A percentile compares a stretch with the other conserved stretches of the same genome.
phyloP scores from a whole-genome alignment of 352 stramenopile species.

The Peronospora farinosa region DNA sequence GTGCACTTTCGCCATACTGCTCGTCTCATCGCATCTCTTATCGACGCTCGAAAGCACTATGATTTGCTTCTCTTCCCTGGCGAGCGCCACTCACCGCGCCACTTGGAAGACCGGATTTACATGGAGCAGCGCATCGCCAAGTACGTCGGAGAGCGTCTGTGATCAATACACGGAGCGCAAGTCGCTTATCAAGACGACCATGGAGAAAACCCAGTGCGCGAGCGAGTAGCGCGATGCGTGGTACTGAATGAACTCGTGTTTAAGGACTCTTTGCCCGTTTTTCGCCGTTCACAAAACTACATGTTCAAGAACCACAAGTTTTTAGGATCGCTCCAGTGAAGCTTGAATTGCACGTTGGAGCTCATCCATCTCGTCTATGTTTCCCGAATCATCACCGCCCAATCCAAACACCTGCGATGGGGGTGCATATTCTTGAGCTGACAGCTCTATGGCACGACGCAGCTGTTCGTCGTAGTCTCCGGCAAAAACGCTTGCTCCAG shows the following conservation, averaged over 20 bases:
- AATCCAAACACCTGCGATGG: slow-evolving; percentile 17
- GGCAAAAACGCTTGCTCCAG: slow-evolving; percentile 2
- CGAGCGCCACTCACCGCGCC: slow-evolving; percentile 93
- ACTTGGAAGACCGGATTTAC: slow-evolving; percentile 90
- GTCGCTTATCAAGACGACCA: slow-evolving; percentile 10
- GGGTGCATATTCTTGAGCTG: slow-evolving; percentile 43
- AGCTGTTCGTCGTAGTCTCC: slow-evolving; percentile 59
- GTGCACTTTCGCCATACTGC: slow-evolving; percentile 97
- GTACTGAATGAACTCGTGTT: slow-evolving; percentile 21
- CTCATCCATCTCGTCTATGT: slow-evolving; percentile 67
- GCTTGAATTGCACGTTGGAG: slow-evolving; percentile 77
- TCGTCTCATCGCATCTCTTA: slow-evolving; percentile 93
- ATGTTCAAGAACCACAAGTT: slow-evolving; percentile 2
- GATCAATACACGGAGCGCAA: slow-evolving; percentile 22
- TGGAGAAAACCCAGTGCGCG: slow-evolving; percentile 1
- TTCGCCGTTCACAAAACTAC: slow-evolving; percentile 10
- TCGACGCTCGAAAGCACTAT: slow-evolving; percentile 92
- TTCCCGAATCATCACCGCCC: slow-evolving; percentile 15
- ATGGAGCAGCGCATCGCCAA: slow-evolving; percentile 92
- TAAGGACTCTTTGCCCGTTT: slow-evolving; percentile 9
- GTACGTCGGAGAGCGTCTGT: slow-evolving; percentile 77
- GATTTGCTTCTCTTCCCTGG: slow-evolving; percentile 94
- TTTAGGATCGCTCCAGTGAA: slow-evolving; percentile 51
- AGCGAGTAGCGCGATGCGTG: slow-evolving; percentile 17
- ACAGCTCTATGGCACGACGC: slow-evolving; percentile 51